Evolutionary conservation across 108 stramenopile genomes (phyloP).

Genomic region (Poteriospumella lacustris): DNA sequence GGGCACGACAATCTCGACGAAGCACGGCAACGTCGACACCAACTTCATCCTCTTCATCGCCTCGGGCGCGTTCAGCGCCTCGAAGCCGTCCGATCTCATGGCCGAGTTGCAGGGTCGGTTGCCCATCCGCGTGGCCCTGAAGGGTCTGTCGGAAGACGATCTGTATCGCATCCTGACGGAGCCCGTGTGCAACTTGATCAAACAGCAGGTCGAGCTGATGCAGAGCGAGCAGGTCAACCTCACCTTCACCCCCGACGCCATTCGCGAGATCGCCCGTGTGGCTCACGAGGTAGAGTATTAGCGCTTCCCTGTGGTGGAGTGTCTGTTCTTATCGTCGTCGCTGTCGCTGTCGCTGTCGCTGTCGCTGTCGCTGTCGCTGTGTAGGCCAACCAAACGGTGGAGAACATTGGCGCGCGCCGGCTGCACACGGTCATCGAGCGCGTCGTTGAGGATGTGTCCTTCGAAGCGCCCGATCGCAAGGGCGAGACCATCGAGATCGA

Average conservation of each 20-base stretch:
- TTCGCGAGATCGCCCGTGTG: conserved; percentile 85
- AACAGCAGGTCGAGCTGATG: conserved; percentile 87
- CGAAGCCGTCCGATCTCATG: conserved; percentile 93
- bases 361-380: no score
- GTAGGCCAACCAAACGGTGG: conserved; percentile 86
- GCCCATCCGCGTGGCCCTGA: conserved; percentile 96
- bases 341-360: no score
- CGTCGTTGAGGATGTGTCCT: conserved; percentile 92
- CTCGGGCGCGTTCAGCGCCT: conserved; percentile 63
- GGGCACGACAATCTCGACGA: conserved; percentile 89
- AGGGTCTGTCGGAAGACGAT: conserved; percentile 93
- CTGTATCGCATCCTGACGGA: conserved; percentile 96
- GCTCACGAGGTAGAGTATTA: conserved; percentile 14
- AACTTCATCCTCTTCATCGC: conserved; percentile 96
- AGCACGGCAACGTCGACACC: conserved; percentile 95
- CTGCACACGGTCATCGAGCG: conserved; percentile 95
- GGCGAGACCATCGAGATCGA: conserved; percentile 67
- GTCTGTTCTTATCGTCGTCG: neutral
- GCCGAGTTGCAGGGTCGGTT: conserved; percentile 95
- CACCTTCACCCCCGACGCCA: conserved; percentile 85
- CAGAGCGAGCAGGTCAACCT: conserved; percentile 82
- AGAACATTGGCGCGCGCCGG: conserved; percentile 96
- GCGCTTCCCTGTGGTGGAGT: neutral
- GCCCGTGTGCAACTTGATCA: conserved; percentile 89
- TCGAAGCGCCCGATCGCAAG: conserved; percentile 81